Evolutionary conservation across 2,329 filamentous ascomycete species (phyloP), one percentile per base, ranked within the genome.

Genomic region (Xylariaceae sp.): DNA sequence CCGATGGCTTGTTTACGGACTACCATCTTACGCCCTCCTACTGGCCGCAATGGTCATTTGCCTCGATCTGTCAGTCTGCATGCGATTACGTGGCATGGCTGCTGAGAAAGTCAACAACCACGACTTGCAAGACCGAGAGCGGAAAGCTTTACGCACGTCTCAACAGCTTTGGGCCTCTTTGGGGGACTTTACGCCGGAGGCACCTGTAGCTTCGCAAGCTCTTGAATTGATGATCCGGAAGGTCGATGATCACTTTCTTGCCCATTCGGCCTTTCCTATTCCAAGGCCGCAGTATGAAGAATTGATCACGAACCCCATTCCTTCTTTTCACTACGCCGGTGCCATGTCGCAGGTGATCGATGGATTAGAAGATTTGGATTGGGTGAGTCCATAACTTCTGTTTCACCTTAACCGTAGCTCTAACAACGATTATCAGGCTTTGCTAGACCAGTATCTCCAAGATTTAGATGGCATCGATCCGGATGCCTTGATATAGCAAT

Each of bases 31-130:
- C n/a, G 74, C 78, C 43, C 77, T 74, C 35, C 62, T 78, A 2
- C 64, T 78, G 1, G 75, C 75, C 0, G 68, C 70, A 6, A 76
- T 76, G 68, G 69, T 78, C 12, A 55, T 79, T 3, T 79, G 71
- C 44, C 54, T 76, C 0, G 59, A 64, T 17, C 41, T 64, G 0
- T 62, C 61, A 0, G 42, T 64, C 3, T 47, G 40, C 16, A 53
- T 62, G 39, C 37, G 54, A 12, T 47, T 37, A 6, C 25, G 36
- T 5, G 41, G 34, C 21, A 11, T 23, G 21, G 19, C 25, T 21
- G 27, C 33, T 21, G 16, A 36, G 12, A 17, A 22, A 11, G 14
- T 22, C 11, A 41, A 52, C 16, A 14, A 40, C 11, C 8, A 37
- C 3, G 36, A 49, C 17, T 19, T 50, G 1, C 10, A 35, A 5